Percentiles rank a stretch among this genome's conserved stretches.
Conservation (phyloP, 352 stramenopile genomes). For the Phytophthora sp. region DNA sequence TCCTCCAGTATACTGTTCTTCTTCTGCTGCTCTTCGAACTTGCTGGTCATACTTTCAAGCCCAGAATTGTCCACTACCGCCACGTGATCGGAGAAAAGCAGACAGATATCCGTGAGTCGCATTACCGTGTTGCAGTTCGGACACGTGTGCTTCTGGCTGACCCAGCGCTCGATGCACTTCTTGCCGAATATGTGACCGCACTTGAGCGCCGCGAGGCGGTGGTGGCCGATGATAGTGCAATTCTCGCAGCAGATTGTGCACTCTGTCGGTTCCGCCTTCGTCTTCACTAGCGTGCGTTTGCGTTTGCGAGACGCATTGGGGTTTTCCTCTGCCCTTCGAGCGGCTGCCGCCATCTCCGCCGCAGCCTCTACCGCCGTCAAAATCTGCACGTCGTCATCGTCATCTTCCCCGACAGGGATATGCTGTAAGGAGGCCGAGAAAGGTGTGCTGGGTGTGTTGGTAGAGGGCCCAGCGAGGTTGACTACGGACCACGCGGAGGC, state of each 20-base stretch:
- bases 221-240: constrained; percentile 60
- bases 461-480: constrained; percentile 15
- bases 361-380: constrained; percentile 32
- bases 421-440: too few relatives aligned
- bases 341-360: constrained; percentile 24
- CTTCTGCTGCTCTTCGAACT: constrained; percentile 65
- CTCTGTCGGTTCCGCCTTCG: constrained; percentile 63
- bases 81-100: constrained; percentile 74
- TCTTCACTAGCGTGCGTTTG: constrained; percentile 37
- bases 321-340: constrained; percentile 3
- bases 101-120: constrained; percentile 56
- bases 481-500: constrained; percentile 5
- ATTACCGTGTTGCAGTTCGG: constrained; percentile 70
- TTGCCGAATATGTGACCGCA: constrained; percentile 82
- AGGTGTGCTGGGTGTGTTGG: constrained; percentile 4
- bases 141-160: constrained; percentile 62
- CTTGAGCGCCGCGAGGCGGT: constrained; percentile 70
- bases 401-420: constrained; percentile 14
- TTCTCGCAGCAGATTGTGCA: constrained; percentile 79
- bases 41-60: constrained; percentile 58
- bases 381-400: constrained; percentile 47
- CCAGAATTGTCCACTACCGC: constrained; percentile 79
- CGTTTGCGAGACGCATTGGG: constrained; percentile 28
- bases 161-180: constrained; percentile 79
- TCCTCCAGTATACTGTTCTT: constrained; percentile 53